phyloP scores from a whole-genome alignment of 192 early-diverging fungal species.

The Diversispora eburnea region DNA sequence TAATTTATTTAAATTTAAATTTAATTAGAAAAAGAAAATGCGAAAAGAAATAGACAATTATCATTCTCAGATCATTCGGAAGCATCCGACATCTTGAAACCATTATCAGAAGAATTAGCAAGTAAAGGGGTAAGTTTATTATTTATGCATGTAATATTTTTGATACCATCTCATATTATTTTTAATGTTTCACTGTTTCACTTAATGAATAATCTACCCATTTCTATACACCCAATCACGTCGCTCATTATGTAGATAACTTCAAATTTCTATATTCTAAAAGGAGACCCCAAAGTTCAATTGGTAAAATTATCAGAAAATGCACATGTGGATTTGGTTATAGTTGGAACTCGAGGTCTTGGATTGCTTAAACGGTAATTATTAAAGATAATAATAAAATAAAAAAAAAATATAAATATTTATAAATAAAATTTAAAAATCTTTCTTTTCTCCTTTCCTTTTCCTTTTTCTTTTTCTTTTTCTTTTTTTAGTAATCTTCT shows the following conservation, averaged over 20 bases:
- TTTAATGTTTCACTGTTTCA: no score
- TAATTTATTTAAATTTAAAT: neutral
- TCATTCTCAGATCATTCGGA: slow-evolving; percentile 11
- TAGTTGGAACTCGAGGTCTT: slow-evolving; percentile 18
- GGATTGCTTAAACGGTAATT: slow-evolving; percentile 19
- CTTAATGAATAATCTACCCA: no score
- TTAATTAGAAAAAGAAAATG: neutral
- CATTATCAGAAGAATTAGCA: slow-evolving; percentile 15
- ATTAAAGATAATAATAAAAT: neutral
- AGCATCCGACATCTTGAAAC: slow-evolving; percentile 12
- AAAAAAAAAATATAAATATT: neutral
- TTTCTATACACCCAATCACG: no score
- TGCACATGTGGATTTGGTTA: slow-evolving; percentile 4
- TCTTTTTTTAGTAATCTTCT: slow-evolving; percentile 2
- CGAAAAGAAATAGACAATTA: slow-evolving; percentile 1
- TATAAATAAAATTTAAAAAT: neutral
- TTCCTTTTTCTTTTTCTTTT: no score
- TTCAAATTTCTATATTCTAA: slow-evolving; percentile 16
- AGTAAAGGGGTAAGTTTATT: slow-evolving; percentile 9
- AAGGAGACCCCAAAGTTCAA: slow-evolving; percentile 23
- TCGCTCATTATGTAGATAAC: slow-evolving; percentile 10
- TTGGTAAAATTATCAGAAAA: slow-evolving; percentile 9
- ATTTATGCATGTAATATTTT: neutral
- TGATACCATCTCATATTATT: neutral
- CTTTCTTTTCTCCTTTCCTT: no score